Evolutionary conservation across 2,329 filamentous ascomycete genomes (phyloP), one percentile per base, ranked within the genome.

Genomic region (Thyridium curvatum): DNA sequence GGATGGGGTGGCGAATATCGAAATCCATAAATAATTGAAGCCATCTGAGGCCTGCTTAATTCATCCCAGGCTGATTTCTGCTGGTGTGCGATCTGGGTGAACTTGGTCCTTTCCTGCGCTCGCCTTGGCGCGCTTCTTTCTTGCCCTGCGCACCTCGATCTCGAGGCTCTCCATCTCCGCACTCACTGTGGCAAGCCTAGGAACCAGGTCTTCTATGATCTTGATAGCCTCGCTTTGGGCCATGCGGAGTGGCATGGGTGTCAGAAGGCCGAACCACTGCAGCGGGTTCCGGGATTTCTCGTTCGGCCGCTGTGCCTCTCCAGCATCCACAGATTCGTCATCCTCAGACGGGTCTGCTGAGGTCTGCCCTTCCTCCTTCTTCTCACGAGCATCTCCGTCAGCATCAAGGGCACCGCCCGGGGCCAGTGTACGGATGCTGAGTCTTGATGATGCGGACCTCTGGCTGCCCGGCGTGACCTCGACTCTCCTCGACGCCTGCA

Each of bases 141-240:
- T 63, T 29, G 72, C 74, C 41, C 82, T 66, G 30, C 82, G 69
- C 39, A 91, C 79, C 47, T 84, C 74, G 37, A 82, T 77, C 62
- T 89, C 84, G 5, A 86, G 55, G n/a, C 62, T 61, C 12, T 68
- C 66, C 73, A 91, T 79, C 50, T 78, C 71, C 18, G 68, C 67
- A 29, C 70, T 66, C n/a, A 85, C 58, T 2, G 69, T 71, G 7
- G 70, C 70, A 8, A 88, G 62, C 30, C 61, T 60, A 2, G 79
- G 72, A 3, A 89, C 58, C 4, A 82, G 56, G 0, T 69, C 59
- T 39, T 79, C 72, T 4, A 87, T 68, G 1, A 70, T 69, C 30
- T 65, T 52, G 17, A 76, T 52, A 37, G 84, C 79, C 13, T 73
- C 66, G 0, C 52, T 49, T 56, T 89, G 85, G 3, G 84, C 79